Evolutionary conservation across 2,329 filamentous ascomycete genomes (phyloP).

Genomic region (Penicillium sp.): DNA sequence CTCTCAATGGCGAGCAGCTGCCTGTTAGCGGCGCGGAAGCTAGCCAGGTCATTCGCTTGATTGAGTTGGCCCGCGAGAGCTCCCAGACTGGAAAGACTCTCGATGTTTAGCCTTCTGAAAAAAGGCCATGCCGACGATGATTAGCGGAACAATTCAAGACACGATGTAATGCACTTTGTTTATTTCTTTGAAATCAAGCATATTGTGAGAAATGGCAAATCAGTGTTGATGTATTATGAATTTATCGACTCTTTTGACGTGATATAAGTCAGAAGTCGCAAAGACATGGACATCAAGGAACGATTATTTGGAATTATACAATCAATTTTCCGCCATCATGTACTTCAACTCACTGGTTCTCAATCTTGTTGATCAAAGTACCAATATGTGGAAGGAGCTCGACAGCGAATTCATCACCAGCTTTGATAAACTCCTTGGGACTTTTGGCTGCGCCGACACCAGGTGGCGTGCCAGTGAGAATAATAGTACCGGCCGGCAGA

Average conservation of each 20-base stretch:
- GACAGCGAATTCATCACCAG: slow-evolving; percentile 46
- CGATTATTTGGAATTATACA: too few relatives aligned
- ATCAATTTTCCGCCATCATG: too few relatives aligned
- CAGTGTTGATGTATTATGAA: too few relatives aligned
- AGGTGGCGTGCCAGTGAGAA: slow-evolving; percentile 42
- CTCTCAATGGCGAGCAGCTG: slow-evolving; percentile 49
- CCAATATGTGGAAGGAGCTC: slow-evolving; percentile 48
- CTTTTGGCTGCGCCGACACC: slow-evolving; percentile 40
- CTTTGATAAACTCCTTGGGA: slow-evolving; percentile 41
- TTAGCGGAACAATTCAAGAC: slow-evolving; percentile 5
- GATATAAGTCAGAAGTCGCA: too few relatives aligned
- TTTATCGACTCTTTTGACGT: too few relatives aligned
- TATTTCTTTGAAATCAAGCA: too few relatives aligned
- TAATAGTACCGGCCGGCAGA: slow-evolving; percentile 39
- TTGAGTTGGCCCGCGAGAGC: slow-evolving; percentile 53
- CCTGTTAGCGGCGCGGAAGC: slow-evolving; percentile 52
- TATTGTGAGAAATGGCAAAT: too few relatives aligned
- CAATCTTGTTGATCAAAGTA: slow-evolving; percentile 45
- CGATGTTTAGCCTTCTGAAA: slow-evolving; percentile 24
- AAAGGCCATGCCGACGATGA: slow-evolving; percentile 17
- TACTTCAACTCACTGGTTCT: slow-evolving; percentile 21
- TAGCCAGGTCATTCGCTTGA: slow-evolving; percentile 50
- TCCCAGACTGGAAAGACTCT: slow-evolving; percentile 48
- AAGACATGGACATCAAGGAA: too few relatives aligned
- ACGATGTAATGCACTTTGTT: too few relatives aligned